Conservation (phyloP, 495 filamentous ascomycete genomes). For the Xylaria grammica region DNA sequence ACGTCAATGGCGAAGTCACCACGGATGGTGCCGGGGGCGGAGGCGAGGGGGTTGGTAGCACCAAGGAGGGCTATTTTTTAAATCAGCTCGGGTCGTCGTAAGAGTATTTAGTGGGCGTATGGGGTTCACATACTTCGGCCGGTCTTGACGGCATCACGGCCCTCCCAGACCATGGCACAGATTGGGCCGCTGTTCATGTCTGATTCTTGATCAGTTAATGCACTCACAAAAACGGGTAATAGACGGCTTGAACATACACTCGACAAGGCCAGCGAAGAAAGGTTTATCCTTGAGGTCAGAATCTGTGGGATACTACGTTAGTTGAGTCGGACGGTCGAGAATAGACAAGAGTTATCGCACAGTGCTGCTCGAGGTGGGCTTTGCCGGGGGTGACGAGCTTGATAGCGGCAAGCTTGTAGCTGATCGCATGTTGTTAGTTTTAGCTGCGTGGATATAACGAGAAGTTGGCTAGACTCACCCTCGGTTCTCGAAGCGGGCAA, state of each 20-base stretch:
- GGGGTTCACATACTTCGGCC: conserved; percentile 71
- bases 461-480: conserved; percentile 61
- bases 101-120: neutral
- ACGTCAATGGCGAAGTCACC: conserved; percentile 65
- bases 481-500: conserved; percentile 94
- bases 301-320: conserved; percentile 56
- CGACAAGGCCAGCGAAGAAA: conserved; percentile 92
- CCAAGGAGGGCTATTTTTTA: conserved; percentile 74
- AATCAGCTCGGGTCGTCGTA: conserved; percentile 23
- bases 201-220: conserved; percentile 36
- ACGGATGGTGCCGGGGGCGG: conserved; percentile 94
- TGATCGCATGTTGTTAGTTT: conserved; percentile 39
- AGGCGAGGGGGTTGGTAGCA: conserved; percentile 96
- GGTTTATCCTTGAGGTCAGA: conserved; percentile 88
- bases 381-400: conserved; percentile 88
- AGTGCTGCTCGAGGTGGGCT: conserved; percentile 97
- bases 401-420: conserved; percentile 97
- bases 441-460: neutral
- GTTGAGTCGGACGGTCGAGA: conserved; percentile 20
- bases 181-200: conserved; percentile 98
- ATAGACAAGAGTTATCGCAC: conserved; percentile 43
- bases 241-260: conserved; percentile 61
- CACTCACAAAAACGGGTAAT: neutral
- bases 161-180: conserved; percentile 99
- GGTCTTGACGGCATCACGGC: conserved; percentile 96